Percentiles rank a stretch among this genome's conserved stretches.
phyloP scores from a whole-genome alignment of 768 basidiomycete species.

The Amanita exitialis region DNA sequence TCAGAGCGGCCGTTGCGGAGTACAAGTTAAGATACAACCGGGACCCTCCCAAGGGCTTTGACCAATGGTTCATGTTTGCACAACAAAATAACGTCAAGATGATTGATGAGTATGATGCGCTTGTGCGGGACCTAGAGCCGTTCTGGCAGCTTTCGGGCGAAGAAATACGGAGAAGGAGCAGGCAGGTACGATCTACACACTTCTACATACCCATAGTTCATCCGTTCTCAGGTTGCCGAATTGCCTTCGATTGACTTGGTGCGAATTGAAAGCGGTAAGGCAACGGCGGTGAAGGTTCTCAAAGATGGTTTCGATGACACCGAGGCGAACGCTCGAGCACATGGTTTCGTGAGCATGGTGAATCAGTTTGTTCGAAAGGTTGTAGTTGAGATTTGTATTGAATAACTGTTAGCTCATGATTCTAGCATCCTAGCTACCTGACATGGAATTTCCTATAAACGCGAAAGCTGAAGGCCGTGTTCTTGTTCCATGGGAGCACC shows the following conservation, averaged over 20 bases:
- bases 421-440: constrained; percentile 50
- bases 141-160: constrained; percentile 71
- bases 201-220: background rate
- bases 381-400: constrained; percentile 10
- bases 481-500: constrained; percentile 87
- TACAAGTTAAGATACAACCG: constrained; percentile 73
- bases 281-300: constrained; percentile 44
- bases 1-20: constrained; percentile 70
- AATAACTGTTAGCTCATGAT: constrained; percentile 1
- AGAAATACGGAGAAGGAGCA: constrained; percentile 58
- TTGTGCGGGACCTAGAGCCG: constrained; percentile 73
- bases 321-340: constrained; percentile 70
- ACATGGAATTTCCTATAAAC: constrained; percentile 94
- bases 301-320: constrained; percentile 47
- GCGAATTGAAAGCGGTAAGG: constrained; percentile 58
- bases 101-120: constrained; percentile 82
- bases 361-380: constrained; percentile 59
- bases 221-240: constrained; percentile 44
- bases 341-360: constrained; percentile 70
- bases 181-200: constrained; percentile 32
- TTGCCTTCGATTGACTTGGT: constrained; percentile 83
- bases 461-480: constrained; percentile 90
- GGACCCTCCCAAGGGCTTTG: constrained; percentile 84
- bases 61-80: constrained; percentile 82
- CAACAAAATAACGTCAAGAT: constrained; percentile 63